Evolutionary conservation across 208 protist species (phyloP), one percentile per base, ranked within the genome.

Genomic region (Trichomonas tenax): DNA sequence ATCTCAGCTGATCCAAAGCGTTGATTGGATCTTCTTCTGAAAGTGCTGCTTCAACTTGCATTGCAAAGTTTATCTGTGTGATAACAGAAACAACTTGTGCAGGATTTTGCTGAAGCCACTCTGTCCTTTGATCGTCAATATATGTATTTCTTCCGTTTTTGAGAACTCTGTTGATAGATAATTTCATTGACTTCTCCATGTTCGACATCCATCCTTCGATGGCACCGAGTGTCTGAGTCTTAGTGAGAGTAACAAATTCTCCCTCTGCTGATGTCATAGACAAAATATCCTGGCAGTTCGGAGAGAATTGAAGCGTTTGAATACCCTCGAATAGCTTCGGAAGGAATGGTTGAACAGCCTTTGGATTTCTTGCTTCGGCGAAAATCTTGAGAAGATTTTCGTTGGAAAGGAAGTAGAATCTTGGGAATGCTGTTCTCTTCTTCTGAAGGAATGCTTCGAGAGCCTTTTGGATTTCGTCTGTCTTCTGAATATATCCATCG

Each of bases 131-230:
- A 8, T 81, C 23, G 10, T 23, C 38, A n/a, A 44, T n/a, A 82
- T 96, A 96, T 11, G 15, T 49, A 63, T 97, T 96, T 96, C 98
- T 97, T 96, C 99, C 96, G 38, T 88, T 40, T 26, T 96, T 86
- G 40, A 96, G 96, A 14, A 96, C 48, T 34, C 49, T 49, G 14
- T 96, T 38, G 21, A 99, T 97, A 34, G 98, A 99, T 45, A 97
- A 96, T 96, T 97, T 97, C 97, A 99, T 99, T 97, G 99, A 99
- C 14, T 97, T 97, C 82, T 99, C 98, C 38, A 99, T 98, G 9
- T 58, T 96, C 96, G 98, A 98, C 96, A 99, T 98, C 99, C 99
- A 99, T 89, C 98, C 97, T 98, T 99, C 99, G 15, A 99, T 98
- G 0, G 98, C 97, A 90, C 98, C 98, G 82, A 81, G 11, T 38